Percentiles rank a stretch among this genome's conserved stretches.
Evolutionary conservation across 106 monocot species (phyloP).

Genomic region (Allium fistulosum): DNA sequence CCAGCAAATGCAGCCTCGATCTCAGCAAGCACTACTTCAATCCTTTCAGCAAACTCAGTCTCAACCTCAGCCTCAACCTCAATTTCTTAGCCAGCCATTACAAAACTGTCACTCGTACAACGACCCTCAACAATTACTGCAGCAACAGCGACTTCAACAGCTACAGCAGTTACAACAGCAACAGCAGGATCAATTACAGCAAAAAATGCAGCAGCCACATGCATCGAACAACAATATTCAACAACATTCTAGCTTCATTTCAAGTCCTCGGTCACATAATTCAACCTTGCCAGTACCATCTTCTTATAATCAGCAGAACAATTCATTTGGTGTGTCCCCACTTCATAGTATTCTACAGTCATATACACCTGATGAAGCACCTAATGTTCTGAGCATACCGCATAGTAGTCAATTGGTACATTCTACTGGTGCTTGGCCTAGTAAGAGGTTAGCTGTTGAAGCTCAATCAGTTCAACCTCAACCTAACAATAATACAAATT

Average conservation of each 20-base stretch:
- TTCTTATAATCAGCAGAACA: constrained; percentile 41
- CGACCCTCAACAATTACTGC: constrained; percentile 28
- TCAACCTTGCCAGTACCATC: constrained; percentile 18
- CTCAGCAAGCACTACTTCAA: constrained; percentile 35
- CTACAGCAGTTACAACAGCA: constrained; percentile 31
- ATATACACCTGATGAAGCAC: constrained; percentile 62
- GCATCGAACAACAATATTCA: constrained; percentile 33
- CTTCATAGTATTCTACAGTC: constrained; percentile 48
- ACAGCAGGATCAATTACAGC: constrained; percentile 14
- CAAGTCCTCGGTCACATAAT: constrained; percentile 31
- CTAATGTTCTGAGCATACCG: constrained; percentile 37
- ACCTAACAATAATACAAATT: constrained; percentile 16
- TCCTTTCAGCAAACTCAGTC: constrained; percentile 22
- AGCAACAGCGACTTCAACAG: constrained; percentile 11
- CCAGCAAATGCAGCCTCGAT: constrained; percentile 30
- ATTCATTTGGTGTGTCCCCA: constrained; percentile 29
- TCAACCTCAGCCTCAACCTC: constrained; percentile 20
- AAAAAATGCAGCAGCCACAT: constrained; percentile 16
- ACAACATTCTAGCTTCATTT: constrained; percentile 27
- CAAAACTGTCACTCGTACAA: constrained; percentile 15
- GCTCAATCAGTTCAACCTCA: constrained; percentile 23
- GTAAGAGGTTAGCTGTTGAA: constrained; percentile 60
- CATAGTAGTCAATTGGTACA: constrained; percentile 27
- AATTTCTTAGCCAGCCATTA: constrained; percentile 14
- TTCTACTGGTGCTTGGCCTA: constrained; percentile 31